Base-by-base conservation (phyloP, 495 filamentous ascomycete species). In the Aspergillus funiculosus region DNA sequence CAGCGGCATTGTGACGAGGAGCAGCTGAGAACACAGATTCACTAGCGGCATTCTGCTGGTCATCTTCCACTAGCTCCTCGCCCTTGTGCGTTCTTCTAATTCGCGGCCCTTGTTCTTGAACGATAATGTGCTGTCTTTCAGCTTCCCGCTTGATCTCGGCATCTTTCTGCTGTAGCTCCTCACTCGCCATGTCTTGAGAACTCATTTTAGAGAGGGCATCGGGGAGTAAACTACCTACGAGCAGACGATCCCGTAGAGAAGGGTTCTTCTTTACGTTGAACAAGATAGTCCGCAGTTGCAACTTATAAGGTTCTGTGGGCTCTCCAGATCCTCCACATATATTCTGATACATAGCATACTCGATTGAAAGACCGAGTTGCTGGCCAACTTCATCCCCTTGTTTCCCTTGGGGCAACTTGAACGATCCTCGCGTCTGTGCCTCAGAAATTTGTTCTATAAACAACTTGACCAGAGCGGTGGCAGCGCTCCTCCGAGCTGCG, bases 81-180 rank as follows among this genome's bases (percentile, higher is more conserved):
- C 92, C 92, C 63, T 96, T 98, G 61, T 97, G 92, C 2, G 91
- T 96, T 51, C 85, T 81, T 54, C 89, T 78, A 44, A 95, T 85
- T 3, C 89, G 80, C 5, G 91, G 92, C 0, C 79, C 81, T 52
- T 90, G 81, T 27, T 94, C 87, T 28, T 87, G 80, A 22, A 90
- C 76, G 39, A 94, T 79, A 37, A 90, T 86, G 39, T 88, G 81
- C 52, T 95, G 89, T 51, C 92, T 85, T 50, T 96, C 92, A 1
- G 84, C 81, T 59, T 90, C 84, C 39, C 81, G 76, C 53, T 82
- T 81, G 64, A 86, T 82, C 45, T 77, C 72, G 9, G 86, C 86
- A 37, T 78, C 82, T 64, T 86, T 80, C 42, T 80, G 79, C 64
- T 95, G 86, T 53, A 86, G 73, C 57, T 97, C 89, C 62, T 94